Evolutionary conservation across 495 filamentous ascomycete species (phyloP).

Genomic region (Penicillium soppii): DNA sequence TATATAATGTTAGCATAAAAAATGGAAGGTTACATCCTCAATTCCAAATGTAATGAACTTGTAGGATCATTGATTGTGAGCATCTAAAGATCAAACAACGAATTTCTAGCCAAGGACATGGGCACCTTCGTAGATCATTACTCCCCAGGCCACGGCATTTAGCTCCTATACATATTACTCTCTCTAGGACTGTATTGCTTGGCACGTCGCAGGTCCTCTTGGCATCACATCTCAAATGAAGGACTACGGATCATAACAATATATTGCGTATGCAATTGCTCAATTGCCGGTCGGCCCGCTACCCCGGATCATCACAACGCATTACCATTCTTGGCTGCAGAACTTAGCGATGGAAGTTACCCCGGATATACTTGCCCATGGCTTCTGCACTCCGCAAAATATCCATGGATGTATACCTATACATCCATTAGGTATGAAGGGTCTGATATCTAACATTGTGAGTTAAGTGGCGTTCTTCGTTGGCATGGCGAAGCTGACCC

Average conservation of each 20-base stretch:
- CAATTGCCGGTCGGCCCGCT: slow-evolving; percentile 7
- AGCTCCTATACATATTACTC: not conserved
- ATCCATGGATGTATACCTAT: not conserved
- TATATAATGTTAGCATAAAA: no score
- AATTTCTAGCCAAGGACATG: no score
- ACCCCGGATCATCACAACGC: not conserved
- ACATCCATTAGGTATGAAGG: no score
- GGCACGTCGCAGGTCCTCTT: slow-evolving; percentile 16
- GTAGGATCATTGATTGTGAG: no score
- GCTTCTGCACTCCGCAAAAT: not conserved
- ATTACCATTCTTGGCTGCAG: slow-evolving; percentile 4
- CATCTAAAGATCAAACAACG: no score
- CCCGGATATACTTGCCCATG: not conserved
- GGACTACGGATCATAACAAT: not conserved
- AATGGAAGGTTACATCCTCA: no score
- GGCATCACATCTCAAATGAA: slow-evolving; percentile 2
- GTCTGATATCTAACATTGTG: not conserved
- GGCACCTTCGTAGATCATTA: slow-evolving; percentile 16
- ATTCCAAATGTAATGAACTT: no score
- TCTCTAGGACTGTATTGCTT: slow-evolving; percentile 11
- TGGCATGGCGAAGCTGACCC: not conserved
- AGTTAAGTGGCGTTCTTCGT: not conserved
- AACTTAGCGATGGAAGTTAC: not conserved
- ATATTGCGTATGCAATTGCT: not conserved
- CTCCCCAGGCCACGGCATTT: slow-evolving; percentile 19